Evolutionary conservation across 2,329 filamentous ascomycete species (phyloP).

Genomic region (Alternaria longipes): DNA sequence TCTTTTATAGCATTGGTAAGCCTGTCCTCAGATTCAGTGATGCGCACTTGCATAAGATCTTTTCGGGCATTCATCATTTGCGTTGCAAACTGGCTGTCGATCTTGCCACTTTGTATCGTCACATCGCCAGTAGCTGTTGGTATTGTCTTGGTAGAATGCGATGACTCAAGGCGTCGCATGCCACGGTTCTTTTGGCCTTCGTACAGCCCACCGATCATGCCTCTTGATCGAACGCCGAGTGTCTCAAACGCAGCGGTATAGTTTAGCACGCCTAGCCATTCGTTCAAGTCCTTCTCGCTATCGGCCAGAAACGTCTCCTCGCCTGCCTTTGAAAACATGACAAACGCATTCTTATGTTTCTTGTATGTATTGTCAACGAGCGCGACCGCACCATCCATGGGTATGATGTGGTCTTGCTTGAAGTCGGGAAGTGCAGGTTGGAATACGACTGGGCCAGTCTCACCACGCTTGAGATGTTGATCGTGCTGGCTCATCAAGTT

Average conservation of each 20-base stretch:
- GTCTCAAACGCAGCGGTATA: constrained; percentile 95
- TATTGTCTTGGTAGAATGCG: constrained; percentile 65
- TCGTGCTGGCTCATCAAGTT: constrained; percentile 89
- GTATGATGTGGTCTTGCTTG: constrained; percentile 92
- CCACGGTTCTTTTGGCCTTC: constrained; percentile 80
- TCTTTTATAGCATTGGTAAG: constrained; percentile 76
- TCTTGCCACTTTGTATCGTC: constrained; percentile 74
- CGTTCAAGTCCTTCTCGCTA: constrained; percentile 89
- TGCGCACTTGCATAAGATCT: constrained; percentile 83
- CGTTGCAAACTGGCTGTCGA: constrained; percentile 82
- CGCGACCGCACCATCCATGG: constrained; percentile 90
- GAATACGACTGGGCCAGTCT: constrained; percentile 83
- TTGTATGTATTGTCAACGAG: constrained; percentile 87
- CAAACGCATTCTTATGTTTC: constrained; percentile 94
- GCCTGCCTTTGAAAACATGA: constrained; percentile 81
- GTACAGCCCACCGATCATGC: constrained; percentile 83
- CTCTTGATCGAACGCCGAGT: constrained; percentile 88
- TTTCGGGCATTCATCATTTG: constrained; percentile 85
- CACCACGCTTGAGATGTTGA: constrained; percentile 77
- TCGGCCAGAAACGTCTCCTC: constrained; percentile 94
- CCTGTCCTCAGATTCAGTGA: constrained; percentile 82
- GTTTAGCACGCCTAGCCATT: constrained; percentile 96
- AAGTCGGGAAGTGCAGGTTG: constrained; percentile 89
- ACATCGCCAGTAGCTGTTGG: constrained; percentile 78
- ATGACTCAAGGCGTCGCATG: constrained; percentile 73